Evolutionary conservation across 257 asterid species (phyloP).

Genomic region (Solanum chaucha): DNA sequence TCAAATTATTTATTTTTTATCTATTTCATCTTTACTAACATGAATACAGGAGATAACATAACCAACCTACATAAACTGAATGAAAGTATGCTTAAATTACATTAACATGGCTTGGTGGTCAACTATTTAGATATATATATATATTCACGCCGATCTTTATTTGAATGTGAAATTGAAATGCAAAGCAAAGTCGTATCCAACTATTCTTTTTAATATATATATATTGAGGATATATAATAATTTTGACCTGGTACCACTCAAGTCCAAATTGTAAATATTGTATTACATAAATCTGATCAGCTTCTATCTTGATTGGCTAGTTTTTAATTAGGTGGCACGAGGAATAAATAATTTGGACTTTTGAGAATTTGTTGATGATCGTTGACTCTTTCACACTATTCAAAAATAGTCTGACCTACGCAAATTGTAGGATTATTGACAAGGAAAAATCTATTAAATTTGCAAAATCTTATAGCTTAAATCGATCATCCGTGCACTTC

Average conservation of each 20-base stretch:
- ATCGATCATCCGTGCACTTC: neutral
- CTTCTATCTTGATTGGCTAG: neutral
- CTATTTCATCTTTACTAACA: too few species aligned
- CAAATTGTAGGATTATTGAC: neutral
- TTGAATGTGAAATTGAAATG: neutral
- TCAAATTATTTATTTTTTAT: too few species aligned
- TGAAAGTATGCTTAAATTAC: neutral
- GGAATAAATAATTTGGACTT: neutral
- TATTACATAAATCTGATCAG: neutral
- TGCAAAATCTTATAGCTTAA: neutral
- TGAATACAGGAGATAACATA: too few species aligned
- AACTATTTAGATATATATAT: neutral
- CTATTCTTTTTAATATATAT: neutral
- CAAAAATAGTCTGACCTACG: neutral
- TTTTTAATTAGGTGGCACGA: neutral
- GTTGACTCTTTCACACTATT: neutral
- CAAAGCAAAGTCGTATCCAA: neutral
- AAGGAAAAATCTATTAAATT: neutral
- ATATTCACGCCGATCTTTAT: neutral
- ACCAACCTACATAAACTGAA: neutral
- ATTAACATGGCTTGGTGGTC: neutral
- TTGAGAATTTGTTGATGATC: neutral
- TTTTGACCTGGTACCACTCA: slow-evolving; percentile 3
- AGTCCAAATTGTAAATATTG: slow-evolving; percentile 12
- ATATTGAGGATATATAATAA: neutral